Percentiles rank a stretch among this genome's conserved stretches.
Conservation (phyloP, 352 stramenopile species). For the Pythium phragmiticola region DNA sequence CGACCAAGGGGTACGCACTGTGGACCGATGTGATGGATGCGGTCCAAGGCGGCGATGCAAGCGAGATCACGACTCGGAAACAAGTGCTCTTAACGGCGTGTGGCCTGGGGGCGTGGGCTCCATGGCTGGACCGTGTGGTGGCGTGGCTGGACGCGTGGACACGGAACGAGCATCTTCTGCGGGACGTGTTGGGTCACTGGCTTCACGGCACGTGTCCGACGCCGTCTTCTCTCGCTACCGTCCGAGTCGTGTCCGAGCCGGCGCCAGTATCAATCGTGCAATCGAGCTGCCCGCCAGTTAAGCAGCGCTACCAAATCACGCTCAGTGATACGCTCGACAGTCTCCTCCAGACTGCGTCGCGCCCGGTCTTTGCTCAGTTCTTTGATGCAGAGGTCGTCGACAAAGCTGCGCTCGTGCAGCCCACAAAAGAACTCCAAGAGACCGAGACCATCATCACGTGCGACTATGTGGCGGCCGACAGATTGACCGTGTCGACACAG, state of each 20-base stretch:
- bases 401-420: conserved; percentile 40
- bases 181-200: conserved; percentile 70
- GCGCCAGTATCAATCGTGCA: conserved; percentile 20
- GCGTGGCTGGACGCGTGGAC: conserved; percentile 57
- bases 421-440: conserved; percentile 35
- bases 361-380: conserved; percentile 34
- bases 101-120: conserved; percentile 34
- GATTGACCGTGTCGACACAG: conserved; percentile 32
- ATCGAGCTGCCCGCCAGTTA: conserved; percentile 29
- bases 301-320: conserved; percentile 28
- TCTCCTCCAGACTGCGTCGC: conserved; percentile 42
- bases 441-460: conserved; percentile 45
- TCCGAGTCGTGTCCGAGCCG: conserved; percentile 21
- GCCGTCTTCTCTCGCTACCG: conserved; percentile 28
- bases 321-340: conserved; percentile 38
- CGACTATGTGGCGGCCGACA: conserved; percentile 17
- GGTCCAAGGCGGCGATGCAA: conserved; percentile 11
- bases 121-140: conserved; percentile 58
- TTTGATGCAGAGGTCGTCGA: conserved; percentile 51
- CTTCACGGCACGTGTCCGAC: conserved; percentile 53
- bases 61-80: conserved; percentile 19
- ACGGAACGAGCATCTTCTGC: conserved; percentile 46
- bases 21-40: conserved; percentile 39
- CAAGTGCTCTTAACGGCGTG: conserved; percentile 29
- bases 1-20: conserved; percentile 32